Conservation (phyloP, 306 rosid species). For the Prunus mume region DNA sequence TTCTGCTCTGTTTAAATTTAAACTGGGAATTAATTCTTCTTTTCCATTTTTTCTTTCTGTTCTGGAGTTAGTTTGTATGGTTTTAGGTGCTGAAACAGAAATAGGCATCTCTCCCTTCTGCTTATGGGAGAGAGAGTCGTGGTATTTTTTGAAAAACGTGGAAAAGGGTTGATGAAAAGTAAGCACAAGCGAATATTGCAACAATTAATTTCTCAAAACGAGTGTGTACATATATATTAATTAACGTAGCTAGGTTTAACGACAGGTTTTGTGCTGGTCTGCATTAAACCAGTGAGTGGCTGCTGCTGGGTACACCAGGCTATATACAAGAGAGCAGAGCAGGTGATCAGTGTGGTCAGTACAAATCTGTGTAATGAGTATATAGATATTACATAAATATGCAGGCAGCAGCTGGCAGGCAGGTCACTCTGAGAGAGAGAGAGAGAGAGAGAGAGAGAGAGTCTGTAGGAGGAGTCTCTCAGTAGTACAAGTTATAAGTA, state of each 20-base stretch:
- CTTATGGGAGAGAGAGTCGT: constrained; percentile 33
- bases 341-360: neutral
- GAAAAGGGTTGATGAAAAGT: too few relatives aligned
- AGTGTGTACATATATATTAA: too few relatives aligned
- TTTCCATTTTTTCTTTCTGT: constrained; percentile 35
- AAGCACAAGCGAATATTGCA: too few relatives aligned
- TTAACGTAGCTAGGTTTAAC: neutral
- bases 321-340: neutral
- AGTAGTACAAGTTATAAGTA: constrained; percentile 34
- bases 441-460: constrained; percentile 17
- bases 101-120: constrained; percentile 45
- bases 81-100: constrained; percentile 69
- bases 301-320: neutral
- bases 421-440: constrained; percentile 16
- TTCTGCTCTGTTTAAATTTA: too few relatives aligned
- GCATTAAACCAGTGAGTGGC: neutral
- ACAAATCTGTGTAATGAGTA: too few relatives aligned
- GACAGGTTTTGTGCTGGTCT: neutral
- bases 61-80: constrained; percentile 40
- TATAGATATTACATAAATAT: constrained; percentile 14
- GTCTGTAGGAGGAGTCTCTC: constrained; percentile 15
- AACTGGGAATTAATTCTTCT: too few relatives aligned
- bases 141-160: constrained; percentile 35
- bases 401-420: constrained; percentile 36
- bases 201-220: too few relatives aligned